These are phyloP conservation scores for Ensete ventricosum DNA, from an alignment of 176 grass and related monocot genomes.

Conservation along the genomic window DNA sequence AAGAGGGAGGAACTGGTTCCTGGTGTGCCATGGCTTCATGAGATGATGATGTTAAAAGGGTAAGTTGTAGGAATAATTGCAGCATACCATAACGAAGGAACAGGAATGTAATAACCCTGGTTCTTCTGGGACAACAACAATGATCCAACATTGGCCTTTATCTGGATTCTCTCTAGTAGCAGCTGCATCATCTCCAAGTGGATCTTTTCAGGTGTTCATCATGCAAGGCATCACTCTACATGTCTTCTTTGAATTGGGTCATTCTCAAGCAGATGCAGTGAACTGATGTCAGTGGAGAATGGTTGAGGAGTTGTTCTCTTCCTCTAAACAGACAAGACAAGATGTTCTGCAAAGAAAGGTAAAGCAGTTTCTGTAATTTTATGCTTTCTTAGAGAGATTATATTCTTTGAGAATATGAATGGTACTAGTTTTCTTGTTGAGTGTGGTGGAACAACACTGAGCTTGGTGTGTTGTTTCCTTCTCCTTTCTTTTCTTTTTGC, in stretches of 20 bases:
- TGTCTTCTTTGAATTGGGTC: not conserved
- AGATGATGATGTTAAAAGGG: not conserved
- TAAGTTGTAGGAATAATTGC: constrained; percentile 5
- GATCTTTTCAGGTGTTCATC: not conserved
- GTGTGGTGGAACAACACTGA: no score
- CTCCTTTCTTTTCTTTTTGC: no score
- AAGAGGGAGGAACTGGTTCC: not conserved
- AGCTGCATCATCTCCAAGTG: not conserved
- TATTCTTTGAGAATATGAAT: no score
- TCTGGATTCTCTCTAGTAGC: not conserved
- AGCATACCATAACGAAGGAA: not conserved
- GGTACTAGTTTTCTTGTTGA: no score
- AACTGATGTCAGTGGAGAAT: not conserved
- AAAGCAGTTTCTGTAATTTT: no score
- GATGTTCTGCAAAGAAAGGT: no score
- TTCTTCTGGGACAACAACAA: not conserved
- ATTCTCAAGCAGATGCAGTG: not conserved
- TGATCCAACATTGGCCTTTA: constrained; percentile 5
- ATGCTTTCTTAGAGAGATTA: no score
- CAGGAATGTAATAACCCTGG: not conserved
- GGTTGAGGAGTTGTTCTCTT: not conserved
- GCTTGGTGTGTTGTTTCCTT: no score
- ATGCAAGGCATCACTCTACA: not conserved
- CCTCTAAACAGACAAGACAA: no score
- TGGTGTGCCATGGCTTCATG: not conserved